Evolutionary conservation across 305 asterid genomes (phyloP).

Genomic region (Andrographis paniculata): DNA sequence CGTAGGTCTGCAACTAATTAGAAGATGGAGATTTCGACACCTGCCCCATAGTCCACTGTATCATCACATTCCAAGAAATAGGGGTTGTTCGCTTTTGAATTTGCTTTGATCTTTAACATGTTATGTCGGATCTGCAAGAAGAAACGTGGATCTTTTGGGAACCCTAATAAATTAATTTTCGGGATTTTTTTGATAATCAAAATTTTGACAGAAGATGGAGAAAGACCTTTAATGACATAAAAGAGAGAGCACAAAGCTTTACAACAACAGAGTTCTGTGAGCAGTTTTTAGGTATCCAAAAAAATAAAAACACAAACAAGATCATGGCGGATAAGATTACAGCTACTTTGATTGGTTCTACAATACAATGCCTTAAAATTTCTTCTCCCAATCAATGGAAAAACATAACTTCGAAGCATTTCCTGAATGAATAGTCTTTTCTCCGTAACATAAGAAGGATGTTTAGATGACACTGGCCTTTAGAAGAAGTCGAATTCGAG

Average conservation of each 20-base stretch:
- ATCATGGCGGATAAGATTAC: conserved; percentile 15
- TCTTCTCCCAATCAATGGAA: conserved; percentile 9
- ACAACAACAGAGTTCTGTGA: conserved; percentile 1
- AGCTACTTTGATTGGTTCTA: too few relatives aligned
- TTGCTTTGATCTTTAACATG: too few relatives aligned
- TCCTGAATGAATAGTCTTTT: neutral
- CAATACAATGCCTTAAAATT: too few relatives aligned
- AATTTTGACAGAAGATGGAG: neutral
- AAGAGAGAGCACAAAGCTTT: conserved; percentile 10
- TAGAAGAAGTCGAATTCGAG: conserved; percentile 86
- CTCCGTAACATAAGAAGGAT: conserved; percentile 18
- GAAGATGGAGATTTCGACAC: too few relatives aligned
- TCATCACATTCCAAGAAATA: too few relatives aligned
- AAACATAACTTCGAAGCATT: conserved; percentile 12
- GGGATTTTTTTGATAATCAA: too few relatives aligned
- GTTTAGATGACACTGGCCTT: conserved; percentile 15
- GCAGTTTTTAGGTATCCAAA: neutral
- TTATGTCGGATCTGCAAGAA: too few relatives aligned
- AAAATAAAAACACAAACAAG: neutral
- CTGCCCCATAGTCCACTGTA: too few relatives aligned
- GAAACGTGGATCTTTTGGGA: too few relatives aligned
- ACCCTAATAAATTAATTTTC: too few relatives aligned
- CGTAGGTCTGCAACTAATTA: too few relatives aligned
- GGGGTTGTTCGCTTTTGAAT: too few relatives aligned
- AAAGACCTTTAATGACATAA: neutral